Conservation (phyloP, 345 rosid species). For the Boechera divaricarpa region DNA sequence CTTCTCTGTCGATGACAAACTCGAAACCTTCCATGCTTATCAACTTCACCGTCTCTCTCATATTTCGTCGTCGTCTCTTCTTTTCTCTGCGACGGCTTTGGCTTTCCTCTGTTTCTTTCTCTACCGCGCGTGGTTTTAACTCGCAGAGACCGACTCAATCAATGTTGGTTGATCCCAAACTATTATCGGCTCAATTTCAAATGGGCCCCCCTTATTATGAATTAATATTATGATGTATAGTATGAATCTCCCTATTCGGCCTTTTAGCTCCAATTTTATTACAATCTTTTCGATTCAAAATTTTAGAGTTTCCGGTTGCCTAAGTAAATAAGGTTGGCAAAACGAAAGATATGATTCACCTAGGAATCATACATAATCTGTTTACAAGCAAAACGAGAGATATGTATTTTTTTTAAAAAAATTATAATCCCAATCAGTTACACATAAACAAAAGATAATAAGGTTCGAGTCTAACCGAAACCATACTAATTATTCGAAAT, state of each 20-base stretch:
- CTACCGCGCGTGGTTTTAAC: conserved; percentile 1
- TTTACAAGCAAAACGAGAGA: background rate
- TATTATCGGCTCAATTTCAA: background rate
- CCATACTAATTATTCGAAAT: background rate
- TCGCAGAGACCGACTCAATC: background rate
- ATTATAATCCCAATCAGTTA: background rate
- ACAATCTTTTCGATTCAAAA: too few species aligned
- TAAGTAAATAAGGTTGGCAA: background rate
- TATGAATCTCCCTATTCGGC: background rate
- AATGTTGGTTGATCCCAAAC: background rate
- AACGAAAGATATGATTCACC: background rate
- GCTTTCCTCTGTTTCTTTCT: conserved; percentile 16
- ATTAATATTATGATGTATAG: background rate
- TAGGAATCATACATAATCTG: background rate
- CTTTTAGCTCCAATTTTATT: background rate
- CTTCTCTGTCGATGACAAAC: conserved; percentile 77
- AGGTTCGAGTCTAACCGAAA: background rate
- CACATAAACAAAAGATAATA: background rate
- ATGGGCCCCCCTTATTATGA: background rate
- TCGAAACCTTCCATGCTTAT: conserved; percentile 85
- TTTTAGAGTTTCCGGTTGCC: too few species aligned
- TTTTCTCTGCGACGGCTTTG: conserved; percentile 7
- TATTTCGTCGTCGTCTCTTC: conserved; percentile 26
- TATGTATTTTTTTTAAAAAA: background rate
- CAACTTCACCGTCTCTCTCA: conserved; percentile 77